Conservation (phyloP, 169 alveolate species). For the Cryptosporidium parvum region DNA sequence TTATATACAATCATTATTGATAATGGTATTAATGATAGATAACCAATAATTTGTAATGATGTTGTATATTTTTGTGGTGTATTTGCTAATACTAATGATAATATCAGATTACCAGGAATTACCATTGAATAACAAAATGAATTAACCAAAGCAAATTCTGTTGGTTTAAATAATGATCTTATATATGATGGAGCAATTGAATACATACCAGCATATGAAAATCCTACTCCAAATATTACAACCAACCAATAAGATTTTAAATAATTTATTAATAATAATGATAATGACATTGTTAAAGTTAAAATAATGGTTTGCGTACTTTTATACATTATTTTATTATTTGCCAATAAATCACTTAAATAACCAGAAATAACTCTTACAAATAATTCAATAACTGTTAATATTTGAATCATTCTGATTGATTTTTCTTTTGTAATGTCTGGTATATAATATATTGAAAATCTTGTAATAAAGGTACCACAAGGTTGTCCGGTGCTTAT, state of each 20-base stretch:
- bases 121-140: conserved; percentile 75
- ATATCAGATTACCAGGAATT: conserved; percentile 54
- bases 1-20: conserved; percentile 41
- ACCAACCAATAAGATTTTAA: conserved; percentile 36
- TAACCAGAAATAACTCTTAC: conserved; percentile 52
- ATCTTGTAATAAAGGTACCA: conserved; percentile 67
- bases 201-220: conserved; percentile 65
- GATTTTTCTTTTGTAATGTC: conserved; percentile 38
- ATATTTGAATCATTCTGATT: conserved; percentile 57
- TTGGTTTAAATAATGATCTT: conserved; percentile 37
- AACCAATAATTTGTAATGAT: conserved; percentile 52
- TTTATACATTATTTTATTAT: conserved; percentile 20
- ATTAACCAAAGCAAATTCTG: conserved; percentile 58
- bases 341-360: conserved; percentile 68
- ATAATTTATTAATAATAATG: conserved; percentile 44
- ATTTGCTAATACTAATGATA: conserved; percentile 64
- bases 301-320: conserved; percentile 63
- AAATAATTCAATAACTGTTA: conserved; percentile 48
- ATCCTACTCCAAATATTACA: conserved; percentile 65
- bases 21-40: conserved; percentile 34
- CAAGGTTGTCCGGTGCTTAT: conserved; percentile 65
- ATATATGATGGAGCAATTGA: conserved; percentile 67
- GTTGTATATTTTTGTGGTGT: conserved; percentile 67
- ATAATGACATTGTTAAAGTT: conserved; percentile 51
- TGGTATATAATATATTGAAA: conserved; percentile 58